phyloP scores from a whole-genome alignment of 805 yeast genomes.

The Sugiyamaella smithiae region DNA sequence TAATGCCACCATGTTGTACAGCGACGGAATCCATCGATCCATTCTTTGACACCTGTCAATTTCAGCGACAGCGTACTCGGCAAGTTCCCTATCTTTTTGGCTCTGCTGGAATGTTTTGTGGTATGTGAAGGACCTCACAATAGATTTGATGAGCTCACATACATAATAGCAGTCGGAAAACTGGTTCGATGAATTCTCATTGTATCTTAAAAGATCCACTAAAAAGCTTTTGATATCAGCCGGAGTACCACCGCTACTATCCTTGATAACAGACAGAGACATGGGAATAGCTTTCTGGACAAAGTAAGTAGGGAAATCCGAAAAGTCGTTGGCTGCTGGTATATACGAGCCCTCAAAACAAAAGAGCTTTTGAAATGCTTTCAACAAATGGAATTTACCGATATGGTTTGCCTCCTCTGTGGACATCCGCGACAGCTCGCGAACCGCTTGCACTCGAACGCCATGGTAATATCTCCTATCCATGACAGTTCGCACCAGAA shows the following conservation, averaged over 20 bases:
- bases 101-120: background rate
- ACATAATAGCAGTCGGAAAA: slow-evolving; percentile 73
- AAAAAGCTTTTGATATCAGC: slow-evolving; percentile 57
- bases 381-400: slow-evolving; percentile 70
- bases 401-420: slow-evolving; percentile 57
- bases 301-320: slow-evolving; percentile 64
- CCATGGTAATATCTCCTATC: slow-evolving; percentile 88
- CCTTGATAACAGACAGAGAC: slow-evolving; percentile 58
- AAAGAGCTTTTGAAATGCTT: slow-evolving; percentile 63
- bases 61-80: slow-evolving; percentile 56
- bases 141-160: slow-evolving; percentile 52
- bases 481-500: slow-evolving; percentile 73
- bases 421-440: slow-evolving; percentile 68
- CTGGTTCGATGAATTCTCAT: slow-evolving; percentile 77
- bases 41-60: slow-evolving; percentile 70
- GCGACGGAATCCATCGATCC: slow-evolving; percentile 85
- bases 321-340: slow-evolving; percentile 80
- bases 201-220: slow-evolving; percentile 70
- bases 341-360: slow-evolving; percentile 67
- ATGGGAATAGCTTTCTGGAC: slow-evolving; percentile 66
- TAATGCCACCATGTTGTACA: slow-evolving; percentile 52
- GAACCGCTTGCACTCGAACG: slow-evolving; percentile 81
- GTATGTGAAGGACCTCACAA: slow-evolving; percentile 41
- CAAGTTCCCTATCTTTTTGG: slow-evolving; percentile 31
- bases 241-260: slow-evolving; percentile 63